Evolutionary conservation across 2,329 filamentous ascomycete species (phyloP).

Genomic region (Talaromyces sp.): DNA sequence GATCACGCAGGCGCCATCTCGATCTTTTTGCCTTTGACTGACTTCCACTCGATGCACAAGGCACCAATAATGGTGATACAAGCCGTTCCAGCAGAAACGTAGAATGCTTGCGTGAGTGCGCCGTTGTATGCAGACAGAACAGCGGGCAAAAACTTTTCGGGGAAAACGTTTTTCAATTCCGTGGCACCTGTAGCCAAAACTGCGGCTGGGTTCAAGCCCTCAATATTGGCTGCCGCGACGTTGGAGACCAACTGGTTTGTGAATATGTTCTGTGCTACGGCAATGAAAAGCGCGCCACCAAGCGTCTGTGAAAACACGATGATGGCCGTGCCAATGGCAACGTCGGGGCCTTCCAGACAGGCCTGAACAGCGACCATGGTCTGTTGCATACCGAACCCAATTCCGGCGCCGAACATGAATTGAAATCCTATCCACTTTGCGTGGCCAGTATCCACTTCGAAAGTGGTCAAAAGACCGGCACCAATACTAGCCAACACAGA

Average conservation of each 20-base stretch:
- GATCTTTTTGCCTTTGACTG: conserved; percentile 33
- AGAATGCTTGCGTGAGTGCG: conserved; percentile 1
- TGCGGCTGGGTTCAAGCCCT: conserved; percentile 9
- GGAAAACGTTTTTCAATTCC: conserved; percentile 6
- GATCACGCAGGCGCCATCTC: conserved; percentile 16
- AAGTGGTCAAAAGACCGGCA: conserved; percentile 28
- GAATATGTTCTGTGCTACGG: conserved; percentile 36
- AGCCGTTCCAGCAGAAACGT: background rate
- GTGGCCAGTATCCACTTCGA: conserved; percentile 20
- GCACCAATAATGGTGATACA: background rate
- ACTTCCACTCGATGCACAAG: conserved; percentile 23
- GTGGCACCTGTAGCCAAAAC: conserved; percentile 30
- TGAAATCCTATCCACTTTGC: conserved; percentile 23
- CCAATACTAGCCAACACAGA: conserved; percentile 23
- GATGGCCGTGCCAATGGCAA: conserved; percentile 31
- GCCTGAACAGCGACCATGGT: conserved; percentile 33
- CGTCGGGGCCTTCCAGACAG: conserved; percentile 24
- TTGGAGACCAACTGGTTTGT: conserved; percentile 25
- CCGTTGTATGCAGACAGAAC: conserved; percentile 9
- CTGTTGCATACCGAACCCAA: conserved; percentile 30
- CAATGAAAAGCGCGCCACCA: conserved; percentile 34
- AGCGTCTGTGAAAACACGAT: conserved; percentile 35
- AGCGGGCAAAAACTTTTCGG: background rate
- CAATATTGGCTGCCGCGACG: conserved; percentile 24
- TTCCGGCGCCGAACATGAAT: conserved; percentile 18